Percentiles rank a stretch among this genome's conserved stretches.
These are phyloP conservation scores for Sphagnum contortum DNA, from an alignment of 225 moss, liverwort and hornwort genomes.

Conservation along the genomic window DNA sequence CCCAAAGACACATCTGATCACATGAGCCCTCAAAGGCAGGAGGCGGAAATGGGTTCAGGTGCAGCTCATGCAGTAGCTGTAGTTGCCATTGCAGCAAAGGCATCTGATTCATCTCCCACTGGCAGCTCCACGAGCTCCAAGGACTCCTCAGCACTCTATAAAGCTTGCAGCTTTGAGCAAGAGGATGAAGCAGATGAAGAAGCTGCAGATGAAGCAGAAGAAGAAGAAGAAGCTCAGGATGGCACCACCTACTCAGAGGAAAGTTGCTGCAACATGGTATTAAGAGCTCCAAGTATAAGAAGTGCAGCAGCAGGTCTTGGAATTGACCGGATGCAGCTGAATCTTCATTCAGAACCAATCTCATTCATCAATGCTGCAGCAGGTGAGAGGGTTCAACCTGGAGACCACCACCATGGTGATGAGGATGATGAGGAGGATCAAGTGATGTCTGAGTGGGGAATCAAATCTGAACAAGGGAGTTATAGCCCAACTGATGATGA, in stretches of 20 bases:
- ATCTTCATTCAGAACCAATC: background rate
- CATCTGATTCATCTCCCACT: background rate
- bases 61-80: too few relatives aligned
- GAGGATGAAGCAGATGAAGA: conserved; percentile 7
- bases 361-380: conserved; percentile 6
- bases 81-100: too few relatives aligned
- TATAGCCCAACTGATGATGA: conserved; percentile 41
- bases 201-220: conserved; percentile 7
- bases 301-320: conserved; percentile 7
- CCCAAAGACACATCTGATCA: too few relatives aligned
- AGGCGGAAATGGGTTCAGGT: too few relatives aligned
- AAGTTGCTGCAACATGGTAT: conserved; percentile 27
- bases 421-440: background rate
- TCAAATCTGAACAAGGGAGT: conserved; percentile 54
- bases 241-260: conserved; percentile 34
- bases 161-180: conserved; percentile 30
- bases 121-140: conserved; percentile 9
- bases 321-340: background rate
- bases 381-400: too few relatives aligned
- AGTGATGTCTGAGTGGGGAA: conserved; percentile 2
- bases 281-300: conserved; percentile 13
- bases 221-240: conserved; percentile 9
- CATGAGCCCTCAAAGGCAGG: too few relatives aligned
- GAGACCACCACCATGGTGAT: too few relatives aligned
- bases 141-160: background rate